Evolutionary conservation across 139 green algal species (phyloP), one percentile per base, ranked within the genome.

Genomic region (Asterochloris sp.): DNA sequence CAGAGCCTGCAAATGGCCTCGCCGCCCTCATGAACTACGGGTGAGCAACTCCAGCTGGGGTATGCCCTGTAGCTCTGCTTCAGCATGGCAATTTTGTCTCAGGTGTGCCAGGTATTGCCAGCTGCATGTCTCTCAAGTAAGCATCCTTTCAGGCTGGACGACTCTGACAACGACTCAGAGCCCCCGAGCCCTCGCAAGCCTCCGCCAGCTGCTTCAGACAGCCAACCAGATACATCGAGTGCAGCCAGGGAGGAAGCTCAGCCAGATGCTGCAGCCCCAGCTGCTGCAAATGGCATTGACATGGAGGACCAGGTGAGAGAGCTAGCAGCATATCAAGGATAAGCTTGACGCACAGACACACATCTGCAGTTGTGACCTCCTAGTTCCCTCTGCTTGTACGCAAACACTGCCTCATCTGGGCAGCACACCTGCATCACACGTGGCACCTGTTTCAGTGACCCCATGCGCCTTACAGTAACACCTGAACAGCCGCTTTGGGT

Each of bases 161-260:
- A 69, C 21, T 77, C 61, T 71, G 71, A 86, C 68, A 61, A 76
- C 21, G 38, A 68, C 13, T 83, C 78, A 62, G 79, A 75, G 47
- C 68, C 79, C 10, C 63, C 78, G 54, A 73, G 64, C 28, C 78
- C 78, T 62, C 17, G 61, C 24, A 29, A 71, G 0, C 78, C 12
- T 62, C 24, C 62, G 60, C 17, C 16, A 24, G 63, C 11, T 27
- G n/a, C 24, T 11, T 6, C 69, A 80, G 19, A 38, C 11, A 63
- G 6, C 12, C 15, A 62, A n/a, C 60, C 23, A 74, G 14, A 24
- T 12, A 62, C 47, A 63, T 24, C 60, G 6, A 11, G 24, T 79
- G 78, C 0, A 68, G 69, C 84, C 21, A 68, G 21, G 66, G 19
- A 71, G 66, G 19, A 71, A 10, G 66, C 16, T 38, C 23, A 19